Percentiles rank a stretch among this genome's conserved stretches.
Conservation (phyloP, 2,329 filamentous ascomycete species). For the Alternaria hordeiaustralica region DNA sequence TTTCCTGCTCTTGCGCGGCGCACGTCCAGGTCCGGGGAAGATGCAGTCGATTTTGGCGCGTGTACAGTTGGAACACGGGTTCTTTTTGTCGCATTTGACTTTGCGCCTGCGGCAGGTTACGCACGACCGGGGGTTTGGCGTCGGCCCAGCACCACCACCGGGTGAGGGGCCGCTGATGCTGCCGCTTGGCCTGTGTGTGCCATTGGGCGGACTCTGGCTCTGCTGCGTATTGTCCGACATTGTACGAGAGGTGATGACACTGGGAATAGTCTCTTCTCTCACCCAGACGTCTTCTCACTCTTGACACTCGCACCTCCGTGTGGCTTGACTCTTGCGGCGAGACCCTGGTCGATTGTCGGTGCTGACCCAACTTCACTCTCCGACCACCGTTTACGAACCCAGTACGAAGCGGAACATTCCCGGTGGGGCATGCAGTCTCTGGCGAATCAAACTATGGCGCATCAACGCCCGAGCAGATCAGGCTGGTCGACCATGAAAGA, state of each 20-base stretch:
- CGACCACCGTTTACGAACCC: background rate
- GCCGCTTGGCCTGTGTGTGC: constrained; percentile 26
- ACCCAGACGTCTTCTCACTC: background rate
- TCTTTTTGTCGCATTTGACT: constrained; percentile 79
- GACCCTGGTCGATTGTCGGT: constrained; percentile 14
- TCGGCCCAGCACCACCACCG: constrained; percentile 10
- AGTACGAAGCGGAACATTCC: background rate
- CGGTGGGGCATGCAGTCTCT: background rate
- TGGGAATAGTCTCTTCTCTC: background rate
- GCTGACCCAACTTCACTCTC: constrained; percentile 4
- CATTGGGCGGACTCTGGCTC: constrained; percentile 24
- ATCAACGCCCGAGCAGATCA: background rate
- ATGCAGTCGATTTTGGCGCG: constrained; percentile 74
- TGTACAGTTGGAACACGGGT: constrained; percentile 77
- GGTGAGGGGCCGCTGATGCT: constrained; percentile 22
- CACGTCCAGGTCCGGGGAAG: constrained; percentile 76
- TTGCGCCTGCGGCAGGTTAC: constrained; percentile 58
- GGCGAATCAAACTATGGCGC: background rate
- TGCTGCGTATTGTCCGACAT: constrained; percentile 35
- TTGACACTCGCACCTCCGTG: background rate
- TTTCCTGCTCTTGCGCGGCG: constrained; percentile 71
- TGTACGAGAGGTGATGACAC: constrained; percentile 3
- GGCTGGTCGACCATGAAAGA: background rate
- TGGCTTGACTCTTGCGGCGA: constrained; percentile 10
- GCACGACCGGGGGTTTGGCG: constrained; percentile 43